Evolutionary conservation across 2,329 filamentous ascomycete genomes (phyloP).

Genomic region (Arthrobotrys megalospora): DNA sequence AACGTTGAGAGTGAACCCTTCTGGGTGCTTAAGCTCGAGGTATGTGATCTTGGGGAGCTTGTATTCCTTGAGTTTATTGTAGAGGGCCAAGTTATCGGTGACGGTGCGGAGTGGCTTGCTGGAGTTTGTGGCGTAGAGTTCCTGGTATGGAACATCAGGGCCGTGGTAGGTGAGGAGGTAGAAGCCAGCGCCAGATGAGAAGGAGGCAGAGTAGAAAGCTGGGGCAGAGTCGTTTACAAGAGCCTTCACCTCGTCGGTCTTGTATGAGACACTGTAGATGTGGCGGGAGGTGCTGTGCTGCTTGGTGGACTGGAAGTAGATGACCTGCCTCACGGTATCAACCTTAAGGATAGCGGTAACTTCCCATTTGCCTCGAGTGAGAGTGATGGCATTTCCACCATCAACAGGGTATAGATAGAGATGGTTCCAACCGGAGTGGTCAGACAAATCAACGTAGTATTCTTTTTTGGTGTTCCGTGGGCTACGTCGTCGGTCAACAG

Average conservation of each 20-base stretch:
- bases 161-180: conserved; percentile 78
- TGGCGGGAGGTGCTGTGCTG: conserved; percentile 78
- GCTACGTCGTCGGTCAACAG: conserved; percentile 64
- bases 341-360: conserved; percentile 75
- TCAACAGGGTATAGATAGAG: conserved; percentile 76
- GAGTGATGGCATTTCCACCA: conserved; percentile 72
- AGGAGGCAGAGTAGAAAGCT: conserved; percentile 76
- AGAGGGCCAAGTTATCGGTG: conserved; percentile 74
- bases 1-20: conserved; percentile 76
- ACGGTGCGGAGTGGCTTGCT: conserved; percentile 74
- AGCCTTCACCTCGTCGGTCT: conserved; percentile 71
- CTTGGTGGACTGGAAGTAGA: conserved; percentile 78
- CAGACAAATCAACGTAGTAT: conserved; percentile 78
- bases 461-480: conserved; percentile 63
- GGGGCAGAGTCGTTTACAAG: conserved; percentile 75
- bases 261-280: conserved; percentile 77
- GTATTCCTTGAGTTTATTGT: conserved; percentile 73
- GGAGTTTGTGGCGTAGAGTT: conserved; percentile 75
- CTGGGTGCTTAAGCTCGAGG: conserved; percentile 75
- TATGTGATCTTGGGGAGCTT: conserved; percentile 77
- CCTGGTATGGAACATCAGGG: conserved; percentile 79
- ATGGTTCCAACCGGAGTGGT: conserved; percentile 77
- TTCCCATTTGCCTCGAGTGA: conserved; percentile 79
- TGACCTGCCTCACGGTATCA: conserved; percentile 72
- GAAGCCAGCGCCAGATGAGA: conserved; percentile 75